These are phyloP conservation scores for Tricholoma saponaceum DNA, from an alignment of 768 basidiomycete species.

Conservation along the genomic window DNA sequence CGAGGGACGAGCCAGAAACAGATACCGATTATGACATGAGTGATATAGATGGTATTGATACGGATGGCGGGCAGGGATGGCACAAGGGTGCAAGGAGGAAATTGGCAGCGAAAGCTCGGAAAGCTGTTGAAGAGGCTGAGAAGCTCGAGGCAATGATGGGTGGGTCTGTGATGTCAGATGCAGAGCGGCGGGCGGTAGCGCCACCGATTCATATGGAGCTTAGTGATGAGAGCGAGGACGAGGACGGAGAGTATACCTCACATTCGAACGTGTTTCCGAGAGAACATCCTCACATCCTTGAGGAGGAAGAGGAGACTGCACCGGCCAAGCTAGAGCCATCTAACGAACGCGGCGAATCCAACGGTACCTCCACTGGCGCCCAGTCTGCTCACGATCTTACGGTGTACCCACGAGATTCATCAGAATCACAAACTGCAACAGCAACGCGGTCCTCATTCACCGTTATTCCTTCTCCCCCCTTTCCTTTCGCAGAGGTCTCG, in stretches of 20 bases:
- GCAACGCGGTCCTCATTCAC: conserved; percentile 27
- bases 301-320: conserved; percentile 58
- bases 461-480: conserved; percentile 16
- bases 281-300: conserved; percentile 59
- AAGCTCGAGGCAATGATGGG: conserved; percentile 40
- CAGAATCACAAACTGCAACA: conserved; percentile 34
- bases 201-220: conserved; percentile 74
- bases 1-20: conserved; percentile 50
- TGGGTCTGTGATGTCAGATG: conserved; percentile 17
- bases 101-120: conserved; percentile 66
- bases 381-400: conserved; percentile 15
- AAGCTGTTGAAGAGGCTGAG: conserved; percentile 55
- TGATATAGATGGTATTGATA: conserved; percentile 40
- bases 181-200: conserved; percentile 24
- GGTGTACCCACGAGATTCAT: conserved; percentile 26
- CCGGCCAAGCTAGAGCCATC: conserved; percentile 12
- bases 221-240: conserved; percentile 78
- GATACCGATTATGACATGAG: conserved; percentile 53
- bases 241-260: conserved; percentile 42
- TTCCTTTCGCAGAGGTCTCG: background rate
- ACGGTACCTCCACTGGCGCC: conserved; percentile 1
- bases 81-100: conserved; percentile 61
- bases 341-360: conserved; percentile 2
- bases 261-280: conserved; percentile 34
- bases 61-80: conserved; percentile 45